A percentile compares a stretch with the other conserved stretches of the same genome.
Evolutionary conservation across 495 filamentous ascomycete genomes (phyloP).

Genomic region (Penicillium ucsense): DNA sequence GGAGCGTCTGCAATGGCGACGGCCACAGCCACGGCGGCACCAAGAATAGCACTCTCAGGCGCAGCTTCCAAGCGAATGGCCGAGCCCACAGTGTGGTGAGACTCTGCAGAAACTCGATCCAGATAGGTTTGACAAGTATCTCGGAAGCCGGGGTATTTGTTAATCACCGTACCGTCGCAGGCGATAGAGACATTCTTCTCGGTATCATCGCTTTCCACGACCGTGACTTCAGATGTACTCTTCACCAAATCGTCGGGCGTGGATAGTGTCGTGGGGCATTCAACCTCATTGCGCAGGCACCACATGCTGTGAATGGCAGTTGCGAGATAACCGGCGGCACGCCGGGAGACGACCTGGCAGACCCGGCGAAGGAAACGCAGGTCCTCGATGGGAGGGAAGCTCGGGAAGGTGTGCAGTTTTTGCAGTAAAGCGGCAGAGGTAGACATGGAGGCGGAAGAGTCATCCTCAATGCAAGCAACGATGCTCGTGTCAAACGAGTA

Average conservation of each 20-base stretch:
- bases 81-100: slow-evolving; percentile 12
- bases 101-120: slow-evolving; percentile 32
- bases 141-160: slow-evolving; percentile 48
- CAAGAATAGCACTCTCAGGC: slow-evolving; percentile 44
- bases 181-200: slow-evolving; percentile 36
- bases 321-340: slow-evolving; percentile 54
- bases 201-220: slow-evolving; percentile 27
- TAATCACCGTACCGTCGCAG: slow-evolving; percentile 51
- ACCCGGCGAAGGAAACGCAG: slow-evolving; percentile 45
- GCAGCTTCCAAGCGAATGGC: slow-evolving; percentile 39
- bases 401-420: slow-evolving; percentile 39
- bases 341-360: slow-evolving; percentile 44
- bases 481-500: slow-evolving; percentile 66
- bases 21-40: slow-evolving; percentile 48
- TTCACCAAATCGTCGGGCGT: slow-evolving; percentile 21
- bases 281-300: slow-evolving; percentile 42
- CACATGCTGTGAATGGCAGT: slow-evolving; percentile 58
- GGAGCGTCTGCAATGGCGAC: slow-evolving; percentile 24
- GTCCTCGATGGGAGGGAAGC: slow-evolving; percentile 39
- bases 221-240: slow-evolving; percentile 30
- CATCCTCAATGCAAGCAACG: slow-evolving; percentile 45
- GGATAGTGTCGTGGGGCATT: slow-evolving; percentile 18
- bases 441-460: slow-evolving; percentile 35
- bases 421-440: slow-evolving; percentile 39
- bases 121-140: slow-evolving; percentile 42